Conservation (phyloP, 257 asterid species). For the Leonotis leonurus region DNA sequence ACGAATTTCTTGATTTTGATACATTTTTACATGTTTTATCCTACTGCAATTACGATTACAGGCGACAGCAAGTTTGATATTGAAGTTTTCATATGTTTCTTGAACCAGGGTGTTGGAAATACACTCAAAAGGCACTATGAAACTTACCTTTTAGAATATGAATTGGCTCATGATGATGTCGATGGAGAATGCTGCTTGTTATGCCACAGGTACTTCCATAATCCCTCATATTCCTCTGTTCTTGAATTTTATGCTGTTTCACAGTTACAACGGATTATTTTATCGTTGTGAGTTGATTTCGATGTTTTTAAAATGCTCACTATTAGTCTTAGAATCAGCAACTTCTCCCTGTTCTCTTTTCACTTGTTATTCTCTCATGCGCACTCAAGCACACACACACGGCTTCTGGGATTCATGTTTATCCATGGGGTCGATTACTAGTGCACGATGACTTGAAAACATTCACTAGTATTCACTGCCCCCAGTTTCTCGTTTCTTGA, state of each 20-base stretch:
- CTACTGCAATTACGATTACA: neutral
- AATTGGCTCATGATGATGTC: constrained; percentile 96
- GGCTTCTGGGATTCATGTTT: neutral
- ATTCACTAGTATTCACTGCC: constrained; percentile 47
- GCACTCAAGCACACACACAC: too few relatives aligned
- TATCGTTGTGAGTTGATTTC: too few relatives aligned
- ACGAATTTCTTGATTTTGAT: neutral
- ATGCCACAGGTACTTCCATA: constrained; percentile 72
- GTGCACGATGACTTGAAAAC: constrained; percentile 19
- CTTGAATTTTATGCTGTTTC: neutral
- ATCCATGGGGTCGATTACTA: constrained; percentile 10
- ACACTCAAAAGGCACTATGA: constrained; percentile 96
- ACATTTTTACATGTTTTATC: neutral
- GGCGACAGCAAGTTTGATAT: neutral
- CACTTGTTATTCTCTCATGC: too few relatives aligned
- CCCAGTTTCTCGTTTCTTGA: neutral
- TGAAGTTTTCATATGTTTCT: neutral
- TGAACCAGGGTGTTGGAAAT: constrained; percentile 90
- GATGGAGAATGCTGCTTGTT: constrained; percentile 98
- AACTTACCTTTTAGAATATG: constrained; percentile 93
- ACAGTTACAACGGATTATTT: too few relatives aligned
- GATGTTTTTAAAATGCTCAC: too few relatives aligned
- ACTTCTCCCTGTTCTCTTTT: too few relatives aligned
- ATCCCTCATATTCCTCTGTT: neutral
- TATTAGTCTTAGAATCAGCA: too few relatives aligned